Percentiles rank a stretch among this genome's conserved stretches.
Evolutionary conservation across 768 basidiomycete species (phyloP).

Genomic region (Rhodotorula kratochvilovae): DNA sequence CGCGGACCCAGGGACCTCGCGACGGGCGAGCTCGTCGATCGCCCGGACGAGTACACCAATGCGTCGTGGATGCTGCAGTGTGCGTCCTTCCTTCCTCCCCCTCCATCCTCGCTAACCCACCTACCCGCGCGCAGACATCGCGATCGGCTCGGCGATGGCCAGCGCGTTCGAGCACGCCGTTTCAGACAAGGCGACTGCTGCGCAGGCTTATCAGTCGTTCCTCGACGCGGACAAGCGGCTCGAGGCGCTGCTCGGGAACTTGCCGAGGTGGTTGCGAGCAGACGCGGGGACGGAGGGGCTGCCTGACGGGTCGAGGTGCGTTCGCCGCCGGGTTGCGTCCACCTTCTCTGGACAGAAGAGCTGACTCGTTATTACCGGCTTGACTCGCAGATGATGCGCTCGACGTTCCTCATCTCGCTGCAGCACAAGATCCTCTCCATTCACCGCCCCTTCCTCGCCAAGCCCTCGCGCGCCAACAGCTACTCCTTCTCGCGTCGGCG

Average conservation of each 20-base stretch:
- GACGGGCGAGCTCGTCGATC: constrained; percentile 1
- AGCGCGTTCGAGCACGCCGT: constrained; percentile 22
- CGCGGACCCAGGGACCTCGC: constrained; percentile 18
- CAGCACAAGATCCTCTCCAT: constrained; percentile 37
- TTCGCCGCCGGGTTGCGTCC: too few relatives aligned
- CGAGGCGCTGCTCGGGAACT: constrained; percentile 12
- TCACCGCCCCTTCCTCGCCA: constrained; percentile 34
- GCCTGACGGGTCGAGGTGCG: constrained; percentile 6
- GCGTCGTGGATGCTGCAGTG: constrained; percentile 31
- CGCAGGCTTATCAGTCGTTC: constrained; percentile 28
- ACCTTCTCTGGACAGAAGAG: too few relatives aligned
- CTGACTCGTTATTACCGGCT: neutral
- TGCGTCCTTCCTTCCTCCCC: neutral
- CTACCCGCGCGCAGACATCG: constrained; percentile 32
- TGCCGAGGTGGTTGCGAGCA: constrained; percentile 19
- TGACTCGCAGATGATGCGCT: constrained; percentile 9
- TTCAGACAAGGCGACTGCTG: constrained; percentile 13
- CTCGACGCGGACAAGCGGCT: constrained; percentile 32
- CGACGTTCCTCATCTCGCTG: constrained; percentile 32
- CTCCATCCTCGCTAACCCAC: neutral
- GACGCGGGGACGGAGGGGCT: neutral
- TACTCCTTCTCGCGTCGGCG: constrained; percentile 31
- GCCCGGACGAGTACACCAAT: constrained; percentile 23
- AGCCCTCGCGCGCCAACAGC: constrained; percentile 25
- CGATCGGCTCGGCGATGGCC: constrained; percentile 28